Base-by-base conservation (phyloP, 495 filamentous ascomycete species). In the Lasiosphaeris hirsuta region DNA sequence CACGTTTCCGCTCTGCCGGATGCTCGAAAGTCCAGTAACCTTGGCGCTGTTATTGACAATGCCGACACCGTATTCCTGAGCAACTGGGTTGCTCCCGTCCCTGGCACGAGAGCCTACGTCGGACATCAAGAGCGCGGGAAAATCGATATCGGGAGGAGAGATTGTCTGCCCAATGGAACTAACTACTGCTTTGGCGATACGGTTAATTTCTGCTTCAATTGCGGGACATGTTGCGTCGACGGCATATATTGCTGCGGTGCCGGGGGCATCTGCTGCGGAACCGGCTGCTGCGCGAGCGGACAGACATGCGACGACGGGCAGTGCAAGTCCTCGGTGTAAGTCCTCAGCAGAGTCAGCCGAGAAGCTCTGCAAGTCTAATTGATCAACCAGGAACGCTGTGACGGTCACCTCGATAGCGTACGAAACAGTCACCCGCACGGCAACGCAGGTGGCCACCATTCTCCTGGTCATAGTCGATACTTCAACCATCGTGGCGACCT, bases 161-260 rank as follows among this genome's bases (percentile, higher is more conserved):
- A 69, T 36, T 71, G 69, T 23, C 46, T 66, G 3, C 48, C 66
- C 10, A 71, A 71, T 45, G 69, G 67, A 3, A 63, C 69, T 39
- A 71, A 68, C 61, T 71, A 62, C 45, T 71, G 69, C 64, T 71
- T 71, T 51, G 56, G 54, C 14, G 53, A 68, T 56, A 53, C 40
- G n/a, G 46, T 54, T 42, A 57, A 66, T 53, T 68, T 48, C 48
- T 71, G 69, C 23, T 23, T 61, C 1, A 47, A 51, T 30, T 71
- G 69, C 34, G 66, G 64, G 13, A 64, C 62, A 37, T 71, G 69
- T 41, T 71, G 69, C 39, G 41, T 56, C 6, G 61, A 66, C 4
- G 57, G 61, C n/a, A 44, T 58, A 7, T 50, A 59, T 14, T 71
- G 69, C 48, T 71, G 69, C 36, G 47, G 51, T 7, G 39, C 33